Conservation (phyloP, 2,329 filamentous ascomycete genomes). For the Neofusicoccum kwambonambiense region DNA sequence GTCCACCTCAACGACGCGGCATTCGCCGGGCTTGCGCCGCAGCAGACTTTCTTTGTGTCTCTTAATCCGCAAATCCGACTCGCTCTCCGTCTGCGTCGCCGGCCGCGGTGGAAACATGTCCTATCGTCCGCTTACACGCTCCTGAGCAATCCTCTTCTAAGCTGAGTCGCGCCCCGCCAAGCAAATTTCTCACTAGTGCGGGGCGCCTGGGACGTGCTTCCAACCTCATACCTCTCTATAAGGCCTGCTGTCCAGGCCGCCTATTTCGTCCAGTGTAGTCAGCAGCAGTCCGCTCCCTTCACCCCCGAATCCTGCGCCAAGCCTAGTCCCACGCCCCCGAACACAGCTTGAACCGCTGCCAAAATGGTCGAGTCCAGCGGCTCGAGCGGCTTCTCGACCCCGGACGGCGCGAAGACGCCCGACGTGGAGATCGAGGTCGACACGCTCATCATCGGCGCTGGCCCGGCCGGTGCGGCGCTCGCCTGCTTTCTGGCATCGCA, state of each 20-base stretch:
- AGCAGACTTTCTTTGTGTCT: neutral
- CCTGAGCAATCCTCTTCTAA: neutral
- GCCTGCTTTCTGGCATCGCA: constrained; percentile 54
- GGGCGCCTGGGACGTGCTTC: neutral
- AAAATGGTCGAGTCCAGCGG: neutral
- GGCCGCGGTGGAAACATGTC: neutral
- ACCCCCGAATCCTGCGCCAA: no score
- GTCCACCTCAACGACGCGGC: no score
- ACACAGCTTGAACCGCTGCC: no score
- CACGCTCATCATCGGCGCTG: constrained; percentile 52
- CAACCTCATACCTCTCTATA: no score
- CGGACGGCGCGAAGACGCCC: neutral
- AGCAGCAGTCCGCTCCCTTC: no score
- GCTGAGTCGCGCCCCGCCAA: neutral
- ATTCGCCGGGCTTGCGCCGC: neutral
- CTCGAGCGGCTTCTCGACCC: neutral
- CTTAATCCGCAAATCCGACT: neutral
- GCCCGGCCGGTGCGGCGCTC: constrained; percentile 55
- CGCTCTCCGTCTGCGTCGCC: neutral
- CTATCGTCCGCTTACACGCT: neutral
- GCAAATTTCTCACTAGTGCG: neutral
- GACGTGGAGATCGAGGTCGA: constrained; percentile 39
- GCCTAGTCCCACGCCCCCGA: no score
- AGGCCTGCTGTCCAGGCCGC: no score
- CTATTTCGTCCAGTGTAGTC: no score